Conservation (phyloP, 495 filamentous ascomycete genomes). For the Platismatia glauca region DNA sequence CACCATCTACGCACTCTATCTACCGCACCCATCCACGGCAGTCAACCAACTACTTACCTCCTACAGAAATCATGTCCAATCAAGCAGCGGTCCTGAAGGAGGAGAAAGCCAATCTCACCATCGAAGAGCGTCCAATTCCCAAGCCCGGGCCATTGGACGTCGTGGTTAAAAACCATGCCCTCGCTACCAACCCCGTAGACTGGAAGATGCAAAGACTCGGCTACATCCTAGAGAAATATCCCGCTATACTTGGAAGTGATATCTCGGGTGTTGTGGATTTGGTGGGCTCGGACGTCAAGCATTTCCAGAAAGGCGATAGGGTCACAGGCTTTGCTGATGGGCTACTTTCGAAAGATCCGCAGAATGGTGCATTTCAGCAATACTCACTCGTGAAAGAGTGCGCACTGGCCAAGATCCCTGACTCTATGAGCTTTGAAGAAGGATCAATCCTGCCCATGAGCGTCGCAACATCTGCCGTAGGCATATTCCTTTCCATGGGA, state of each 20-base stretch:
- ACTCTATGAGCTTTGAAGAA: constrained; percentile 32
- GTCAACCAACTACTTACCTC: background rate
- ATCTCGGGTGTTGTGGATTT: constrained; percentile 37
- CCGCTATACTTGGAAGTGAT: constrained; percentile 36
- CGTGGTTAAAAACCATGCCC: constrained; percentile 31
- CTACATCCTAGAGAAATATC: constrained; percentile 25
- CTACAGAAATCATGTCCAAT: constrained; percentile 19
- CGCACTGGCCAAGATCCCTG: constrained; percentile 32
- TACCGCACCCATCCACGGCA: background rate
- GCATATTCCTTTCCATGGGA: constrained; percentile 18
- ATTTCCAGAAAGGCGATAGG: constrained; percentile 39
- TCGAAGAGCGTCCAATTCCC: constrained; percentile 22
- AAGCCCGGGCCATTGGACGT: constrained; percentile 31
- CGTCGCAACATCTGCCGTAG: constrained; percentile 24
- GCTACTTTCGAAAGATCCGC: constrained; percentile 20
- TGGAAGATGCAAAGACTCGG: constrained; percentile 29
- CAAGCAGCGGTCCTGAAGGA: constrained; percentile 20
- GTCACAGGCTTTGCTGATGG: constrained; percentile 29
- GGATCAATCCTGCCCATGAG: constrained; percentile 37
- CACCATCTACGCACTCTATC: background rate
- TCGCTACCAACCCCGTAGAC: constrained; percentile 33
- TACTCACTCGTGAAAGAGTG: constrained; percentile 27
- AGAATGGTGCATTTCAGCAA: constrained; percentile 29
- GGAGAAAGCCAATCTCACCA: constrained; percentile 15
- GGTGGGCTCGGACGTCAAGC: constrained; percentile 33